Base-by-base conservation (phyloP, 169 alveolate species). In the Plasmodium fragile region DNA sequence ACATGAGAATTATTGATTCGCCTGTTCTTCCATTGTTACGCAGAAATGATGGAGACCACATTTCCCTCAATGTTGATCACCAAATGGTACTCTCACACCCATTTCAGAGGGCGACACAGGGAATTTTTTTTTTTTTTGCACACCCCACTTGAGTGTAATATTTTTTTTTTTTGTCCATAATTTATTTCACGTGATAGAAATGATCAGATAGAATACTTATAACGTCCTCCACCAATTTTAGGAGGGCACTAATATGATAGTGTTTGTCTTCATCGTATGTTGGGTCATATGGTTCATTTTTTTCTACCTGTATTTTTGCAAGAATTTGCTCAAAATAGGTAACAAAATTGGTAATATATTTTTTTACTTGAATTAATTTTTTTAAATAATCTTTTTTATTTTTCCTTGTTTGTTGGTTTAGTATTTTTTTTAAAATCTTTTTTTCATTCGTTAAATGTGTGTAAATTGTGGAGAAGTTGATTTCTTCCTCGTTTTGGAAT, bases 251-350 rank as follows among this genome's bases (percentile, higher is more conserved):
- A 65, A 65, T 65, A 65, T 65, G 36, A 65, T 18, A 4, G 30
- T 18, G n/a, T 25, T 36, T 65, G 75, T 65, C 75, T 65, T 22
- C 16, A 25, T 65, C 7, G 36, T 65, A 4, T 65, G 36, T 65
- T 65, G 34, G 30, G 75, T 0, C 36, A 65, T 65, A 65, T 25
- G 36, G n/a, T 13, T 13, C 36, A 22, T 65, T 16, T 49, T 10
- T 8, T 49, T 53, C 36, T 45, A 5, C 18, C 5, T 84, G 8
- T 73, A 75, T 85, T 75, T 75, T 72, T 85, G 75, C 79, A 6
- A 85, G 25, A 43, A 85, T 85, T 73, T 52, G 22, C 39, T 85
- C 81, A 73, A 85, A 85, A 53, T 75, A 16, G n/a, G 77, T 75
- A 85, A 85, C 32, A 49, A 85, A 85, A 30, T 36, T 85, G 77